Evolutionary conservation across 2,329 filamentous ascomycete genomes (phyloP).

Genomic region (Knufia fluminis): DNA sequence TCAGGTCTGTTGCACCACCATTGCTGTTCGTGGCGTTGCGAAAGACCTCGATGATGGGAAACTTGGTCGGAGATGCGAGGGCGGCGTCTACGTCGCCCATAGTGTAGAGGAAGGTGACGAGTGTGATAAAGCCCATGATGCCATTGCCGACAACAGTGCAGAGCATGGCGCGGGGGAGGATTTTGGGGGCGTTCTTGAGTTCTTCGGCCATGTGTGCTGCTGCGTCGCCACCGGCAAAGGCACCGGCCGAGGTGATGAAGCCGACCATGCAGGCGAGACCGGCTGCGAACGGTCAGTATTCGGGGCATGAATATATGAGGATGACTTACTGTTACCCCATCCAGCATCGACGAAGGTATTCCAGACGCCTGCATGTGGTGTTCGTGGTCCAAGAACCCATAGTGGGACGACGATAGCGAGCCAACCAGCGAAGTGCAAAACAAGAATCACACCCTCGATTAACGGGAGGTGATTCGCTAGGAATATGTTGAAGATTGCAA

Average conservation of each 20-base stretch:
- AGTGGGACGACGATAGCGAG: slow-evolving; percentile 34
- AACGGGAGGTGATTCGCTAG: slow-evolving; percentile 30
- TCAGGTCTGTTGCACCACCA: slow-evolving; percentile 25
- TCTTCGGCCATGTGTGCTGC: slow-evolving; percentile 38
- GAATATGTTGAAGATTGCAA: slow-evolving; percentile 33
- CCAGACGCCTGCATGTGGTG: slow-evolving; percentile 29
- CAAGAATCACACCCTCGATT: slow-evolving; percentile 31
- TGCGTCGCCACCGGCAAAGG: slow-evolving; percentile 20
- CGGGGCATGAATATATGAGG: slow-evolving; percentile 8
- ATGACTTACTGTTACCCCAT: slow-evolving; percentile 24
- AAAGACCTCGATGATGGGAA: slow-evolving; percentile 29
- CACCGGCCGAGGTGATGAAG: slow-evolving; percentile 19
- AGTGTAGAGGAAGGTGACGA: slow-evolving; percentile 32
- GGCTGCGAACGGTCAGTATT: slow-evolving; percentile 24
- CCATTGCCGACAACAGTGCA: slow-evolving; percentile 29
- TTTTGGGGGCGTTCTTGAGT: slow-evolving; percentile 28
- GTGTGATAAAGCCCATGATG: slow-evolving; percentile 31
- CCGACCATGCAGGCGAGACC: slow-evolving; percentile 28
- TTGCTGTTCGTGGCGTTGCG: slow-evolving; percentile 22
- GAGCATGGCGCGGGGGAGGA: slow-evolving; percentile 33
- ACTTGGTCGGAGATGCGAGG: slow-evolving; percentile 25
- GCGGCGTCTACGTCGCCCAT: slow-evolving; percentile 27
- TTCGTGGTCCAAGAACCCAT: slow-evolving; percentile 32
- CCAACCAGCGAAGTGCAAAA: slow-evolving; percentile 33
- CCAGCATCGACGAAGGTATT: slow-evolving; percentile 29